Conservation (phyloP, 192 early-diverging fungal species). For the Chytriomyces hyalinus region DNA sequence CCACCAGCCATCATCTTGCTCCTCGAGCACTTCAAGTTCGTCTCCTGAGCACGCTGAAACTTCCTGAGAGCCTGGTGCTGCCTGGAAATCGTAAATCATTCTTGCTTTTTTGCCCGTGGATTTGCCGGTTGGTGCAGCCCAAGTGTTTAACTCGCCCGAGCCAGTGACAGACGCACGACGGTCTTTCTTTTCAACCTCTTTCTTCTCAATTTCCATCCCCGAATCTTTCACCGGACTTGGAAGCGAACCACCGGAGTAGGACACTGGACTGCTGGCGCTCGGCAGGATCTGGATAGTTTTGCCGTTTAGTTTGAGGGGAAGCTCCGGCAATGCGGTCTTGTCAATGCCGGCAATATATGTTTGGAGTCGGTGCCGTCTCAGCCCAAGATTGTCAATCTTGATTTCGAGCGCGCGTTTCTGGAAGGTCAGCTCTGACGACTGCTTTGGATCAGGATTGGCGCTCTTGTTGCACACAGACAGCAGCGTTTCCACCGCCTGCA, state of each 20-base stretch:
- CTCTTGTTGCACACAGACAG: constrained; percentile 38
- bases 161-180: not conserved
- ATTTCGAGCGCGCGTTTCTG: constrained; percentile 35
- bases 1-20: constrained; percentile 55
- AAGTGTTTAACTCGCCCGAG: constrained; percentile 8
- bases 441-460: constrained; percentile 36
- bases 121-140: not conserved
- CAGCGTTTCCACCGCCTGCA: constrained; percentile 46
- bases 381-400: constrained; percentile 27
- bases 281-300: constrained; percentile 12
- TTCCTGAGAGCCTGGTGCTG: constrained; percentile 37
- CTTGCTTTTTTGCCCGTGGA: not conserved
- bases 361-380: constrained; percentile 40
- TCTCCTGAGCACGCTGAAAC: constrained; percentile 41
- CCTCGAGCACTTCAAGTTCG: constrained; percentile 47
- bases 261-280: not conserved
- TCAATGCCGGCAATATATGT: constrained; percentile 45
- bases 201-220: not conserved
- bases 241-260: constrained; percentile 5
- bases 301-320: constrained; percentile 29
- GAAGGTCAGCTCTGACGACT: constrained; percentile 40
- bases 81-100: constrained; percentile 52
- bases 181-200: not conserved
- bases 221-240: not conserved
- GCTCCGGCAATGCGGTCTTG: constrained; percentile 38